Evolutionary conservation across 75 land plant genomes (phyloP), one percentile per base, ranked within the genome.

Genomic region (Chamaecyparis obtusa): DNA sequence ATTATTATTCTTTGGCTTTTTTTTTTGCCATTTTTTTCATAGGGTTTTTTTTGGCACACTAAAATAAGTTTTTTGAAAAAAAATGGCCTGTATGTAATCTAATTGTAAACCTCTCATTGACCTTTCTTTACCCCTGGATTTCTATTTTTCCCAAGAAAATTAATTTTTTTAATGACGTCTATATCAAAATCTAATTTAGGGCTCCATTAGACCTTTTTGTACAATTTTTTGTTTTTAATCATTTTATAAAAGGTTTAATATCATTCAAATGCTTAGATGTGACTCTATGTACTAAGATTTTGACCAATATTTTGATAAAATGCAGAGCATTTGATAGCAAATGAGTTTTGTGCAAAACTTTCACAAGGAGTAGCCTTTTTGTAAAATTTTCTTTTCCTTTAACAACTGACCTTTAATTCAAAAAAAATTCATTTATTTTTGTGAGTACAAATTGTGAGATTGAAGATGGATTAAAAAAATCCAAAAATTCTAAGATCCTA

Each of bases 291-390:
- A 27, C 27, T 80, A 1, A 44, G 10, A 9, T 24, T 44, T 30
- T 17, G 4, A 44, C 83, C 5, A 43, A 36, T 44, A 4, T 44
- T 27, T 44, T 80, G 44, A 39, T 80, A 80, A 54, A 49, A 64
- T 84, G 79, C 90, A 98, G 99, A 95, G 10, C 90, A 93, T 86
- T 90, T 96, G 85, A 96, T 94, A 39, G 99, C 98, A 14, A 98
- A 98, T 85, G 99, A 98, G 90, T 98, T 98, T 89, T 92, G 95
- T 1, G 91, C 93, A 27, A 98, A 96, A 89, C 90, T 98, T 14
- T 92, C 96, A 8, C 91, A 95, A 11, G 98, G 99, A 14, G 87
- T 91, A 37, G 99, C 98, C 39, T 97, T 92, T 86, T 95, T 96
- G 14, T 69, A 69, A 69, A 56, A 0, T 3, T 56, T 15, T 4